Base-by-base conservation (phyloP, 805 yeast genomes). In the Schizosaccharomyces japonicus region DNA sequence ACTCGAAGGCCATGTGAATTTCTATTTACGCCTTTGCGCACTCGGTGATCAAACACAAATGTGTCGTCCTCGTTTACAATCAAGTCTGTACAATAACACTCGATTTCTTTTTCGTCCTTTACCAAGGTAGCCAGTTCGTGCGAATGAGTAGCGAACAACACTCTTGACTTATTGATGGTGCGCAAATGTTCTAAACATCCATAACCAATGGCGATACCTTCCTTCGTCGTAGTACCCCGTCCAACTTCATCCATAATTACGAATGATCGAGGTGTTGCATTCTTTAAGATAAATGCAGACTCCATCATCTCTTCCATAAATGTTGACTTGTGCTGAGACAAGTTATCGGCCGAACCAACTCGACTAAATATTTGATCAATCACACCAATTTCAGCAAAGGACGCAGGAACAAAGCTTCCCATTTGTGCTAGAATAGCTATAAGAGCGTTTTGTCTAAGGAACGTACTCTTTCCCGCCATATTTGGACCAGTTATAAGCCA, bases 251-350 rank as follows among this genome's bases (percentile, higher is more conserved):
- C 95, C 49, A 84, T 65, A 21, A 84, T 75, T 0, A 87, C 80
- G 51, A 84, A 63, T 0, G 94, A 81, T 31, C 68, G 63, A 1
- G 63, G 54, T 0, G 90, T 77, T 6, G 92, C 78, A 39, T 73
- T 70, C 33, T 70, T 64, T 32, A 84, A 58, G 31, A 84, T 82
- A 40, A 66, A 62, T 2, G 82, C 73, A 2, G 93, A 78, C 58
- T 84, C 95, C 34, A 76, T 67, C 94, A 84, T 82, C 55, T 84
- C 95, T 13, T 79, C 81, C 94, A 83, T 81, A 56, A 84, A 84
- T 0, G 95, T 83, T n/a, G 90, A 78, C 55, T 78, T 72, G 39
- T 84, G 84, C 45, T 74, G 69, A 50, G 72, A 72, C 26, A 84
- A 69, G 55, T 82, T 82, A 62, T 84, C 95, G 10, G 66, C 69